Base-by-base conservation (phyloP, 176 grass and related monocot genomes). In the Neostapfia colusana region DNA sequence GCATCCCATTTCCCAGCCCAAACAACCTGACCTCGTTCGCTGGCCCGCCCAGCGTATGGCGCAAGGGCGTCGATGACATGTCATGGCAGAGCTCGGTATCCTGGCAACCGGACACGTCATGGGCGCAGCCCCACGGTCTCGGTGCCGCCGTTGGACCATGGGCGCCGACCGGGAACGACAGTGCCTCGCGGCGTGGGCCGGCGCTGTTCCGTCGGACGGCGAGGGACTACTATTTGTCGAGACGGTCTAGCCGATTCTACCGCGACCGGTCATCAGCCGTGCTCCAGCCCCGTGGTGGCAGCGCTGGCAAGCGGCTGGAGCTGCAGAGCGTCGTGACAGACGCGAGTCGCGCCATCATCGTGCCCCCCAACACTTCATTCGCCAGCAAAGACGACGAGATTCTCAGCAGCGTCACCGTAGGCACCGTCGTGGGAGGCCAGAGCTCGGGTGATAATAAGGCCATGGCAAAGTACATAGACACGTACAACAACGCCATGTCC, bases 1-100 rank as follows among this genome's bases (percentile, higher is more conserved):
- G 42, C 20, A 54, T 75, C 15, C 51, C 79, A 1, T 77, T 78
- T 71, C 14, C 85, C 14, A 79, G 49, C 51, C n/a, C n/a, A n/a
- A n/a, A n/a, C n/a, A n/a, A n/a, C n/a, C 81, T 62, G 7, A 69
- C 72, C 28, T 59, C 81, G 46, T 91, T 78, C 24, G 31, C 73
- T 8, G 54, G 54, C 10, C 66, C 59, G 2, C 43, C 58, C 1
- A 12, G 38, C 0, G n/a, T 10, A 17, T 68, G 69, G 2, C 73
- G 68, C 27, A 44, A 43, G 2, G 31, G 26, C 16, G 20, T 4
- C 26, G 86, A 87, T n/a, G 86, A 93, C 83, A 59, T 65, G 39
- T 93, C 90, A 0, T 93, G 90, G 90, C 86, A 93, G 76, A 84
- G 76, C 46, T 93, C 90, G 7, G 80, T 75, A 7, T 86, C 90